Base-by-base conservation (phyloP, 129 eudicot species). In the Lonicera japonica region DNA sequence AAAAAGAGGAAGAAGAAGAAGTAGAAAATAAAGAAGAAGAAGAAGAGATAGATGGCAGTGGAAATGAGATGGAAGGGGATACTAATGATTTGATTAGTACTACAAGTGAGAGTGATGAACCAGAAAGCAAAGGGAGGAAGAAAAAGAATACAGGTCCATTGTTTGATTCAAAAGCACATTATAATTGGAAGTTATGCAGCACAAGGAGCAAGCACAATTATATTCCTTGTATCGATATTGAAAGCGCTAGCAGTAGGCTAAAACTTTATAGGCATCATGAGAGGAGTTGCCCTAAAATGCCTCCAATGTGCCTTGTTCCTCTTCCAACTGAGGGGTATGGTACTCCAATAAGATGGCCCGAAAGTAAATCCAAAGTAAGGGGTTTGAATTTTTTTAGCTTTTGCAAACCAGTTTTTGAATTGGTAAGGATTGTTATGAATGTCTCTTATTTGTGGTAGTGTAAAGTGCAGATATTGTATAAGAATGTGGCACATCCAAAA, bases 401-500 rank as follows among this genome's bases (percentile, higher is more conserved):
- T 50, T 69, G 14, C 21, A 17, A 1, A 13, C 11, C 9, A 5
- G 36, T 34, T 61, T n/a, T 61, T 24, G 8, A 0, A 15, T 29
- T 61, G 12, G 23, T 15, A 29, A 25, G 43, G 21, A 68, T 45
- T 65, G 21, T 63, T 63, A n/a, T 60, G 56, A 16, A 9, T 70
- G 40, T 55, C 12, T 62, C 29, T 29, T 64, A 22, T 77, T n/a
- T 68, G 45, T 77, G 34, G 64, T 50, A 29, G 36, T 60, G 48
- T 70, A 66, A 62, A 48, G 70, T 78, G 79, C 92, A 92, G 99
- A 78, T 92, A 76, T 66, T 81, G 79, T 74, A 65, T 64, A 85
- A 79, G 75, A 92, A 92, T 70, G 96, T 88, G 53, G 96, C 80
- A 36, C 99, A 92, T 81, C 99, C 96, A 21, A 92, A 92, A 71